A percentile compares a stretch with the other conserved stretches of the same genome.
phyloP scores from a whole-genome alignment of 208 protist species.

The Wallacemonas collosoma region DNA sequence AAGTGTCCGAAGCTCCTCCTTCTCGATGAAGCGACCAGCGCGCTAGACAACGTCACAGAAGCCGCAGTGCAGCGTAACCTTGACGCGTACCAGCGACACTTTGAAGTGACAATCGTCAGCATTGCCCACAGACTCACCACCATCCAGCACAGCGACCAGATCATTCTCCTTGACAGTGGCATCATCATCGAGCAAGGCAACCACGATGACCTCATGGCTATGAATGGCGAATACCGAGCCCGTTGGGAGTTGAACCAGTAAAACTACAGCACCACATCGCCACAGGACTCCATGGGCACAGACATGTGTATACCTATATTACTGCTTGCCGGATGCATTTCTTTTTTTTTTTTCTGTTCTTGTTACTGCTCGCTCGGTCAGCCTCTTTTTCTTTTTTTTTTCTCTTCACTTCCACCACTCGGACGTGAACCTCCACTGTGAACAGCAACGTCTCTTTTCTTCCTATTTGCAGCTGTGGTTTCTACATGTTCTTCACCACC shows the following conservation, averaged over 20 bases:
- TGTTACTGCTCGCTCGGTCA: background rate
- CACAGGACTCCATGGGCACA: too few relatives aligned
- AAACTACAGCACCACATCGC: constrained; percentile 5
- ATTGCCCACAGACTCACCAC: constrained; percentile 78
- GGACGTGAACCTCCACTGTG: background rate
- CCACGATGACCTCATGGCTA: constrained; percentile 43
- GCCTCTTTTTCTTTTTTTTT: constrained; percentile 8
- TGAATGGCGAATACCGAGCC: constrained; percentile 30
- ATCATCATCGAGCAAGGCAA: constrained; percentile 36
- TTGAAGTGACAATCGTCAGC: constrained; percentile 52
- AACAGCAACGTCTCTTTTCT: too few relatives aligned
- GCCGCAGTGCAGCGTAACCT: constrained; percentile 30
- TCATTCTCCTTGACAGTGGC: constrained; percentile 62
- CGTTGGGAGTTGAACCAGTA: constrained; percentile 32
- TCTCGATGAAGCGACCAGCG: constrained; percentile 62
- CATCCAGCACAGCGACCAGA: constrained; percentile 66
- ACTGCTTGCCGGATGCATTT: background rate
- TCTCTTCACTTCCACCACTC: background rate
- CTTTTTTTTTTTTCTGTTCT: constrained; percentile 7
- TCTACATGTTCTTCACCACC: too few relatives aligned
- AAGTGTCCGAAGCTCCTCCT: constrained; percentile 62
- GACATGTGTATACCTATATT: constrained; percentile 7
- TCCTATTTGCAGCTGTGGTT: background rate
- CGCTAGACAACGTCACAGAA: constrained; percentile 55
- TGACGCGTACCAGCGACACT: constrained; percentile 16